Evolutionary conservation across 352 stramenopile genomes (phyloP), one percentile per base, ranked within the genome.

Genomic region (Pythium myriotylum): DNA sequence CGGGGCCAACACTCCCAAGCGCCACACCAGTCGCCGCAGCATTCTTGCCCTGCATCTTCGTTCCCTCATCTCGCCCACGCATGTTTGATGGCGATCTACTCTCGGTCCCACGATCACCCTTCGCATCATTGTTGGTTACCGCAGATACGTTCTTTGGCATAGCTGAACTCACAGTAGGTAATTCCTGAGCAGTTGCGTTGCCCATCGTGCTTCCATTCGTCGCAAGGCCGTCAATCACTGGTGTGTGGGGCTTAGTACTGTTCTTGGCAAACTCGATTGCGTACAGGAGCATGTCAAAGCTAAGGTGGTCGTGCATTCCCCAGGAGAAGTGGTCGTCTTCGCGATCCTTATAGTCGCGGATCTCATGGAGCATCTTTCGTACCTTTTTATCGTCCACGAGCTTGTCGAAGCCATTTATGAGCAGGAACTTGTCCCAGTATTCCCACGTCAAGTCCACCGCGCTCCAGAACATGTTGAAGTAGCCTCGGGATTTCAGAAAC

Each of bases 391-490:
- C 77, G 33, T 87, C 79, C 10, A 89, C 76, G 27, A 89, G 68
- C 63, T 85, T 86, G 52, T 91, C 79, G 39, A 91, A 91, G 19
- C 76, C 77, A 56, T 91, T 87, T 6, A 70, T 70, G 10, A 73
- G 43, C 22, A 89, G 48, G 16, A 91, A 89, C 47, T 84, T 79
- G 51, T 89, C 74, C 79, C 80, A 88, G 54, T 87, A 81, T 50
- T 89, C 82, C 73, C 77, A 87, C 27, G 72, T 75, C 19, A 87
- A 55, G 32, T 88, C 73, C 23, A 85, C 78, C 1, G 79, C 82
- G 52, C 76, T 82, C 77, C 77, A 91, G 59, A 89, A 89, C 51
- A 89, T 65, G 53, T 87, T 89, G 35, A 78, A 86, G 54, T 91
- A 88, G 12, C 77, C 79, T 6, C 73, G 70, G n/a, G 78, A 23